Evolutionary conservation across 495 filamentous ascomycete species (phyloP), one percentile per base, ranked within the genome.

Genomic region (Penicillium egyptiacum): DNA sequence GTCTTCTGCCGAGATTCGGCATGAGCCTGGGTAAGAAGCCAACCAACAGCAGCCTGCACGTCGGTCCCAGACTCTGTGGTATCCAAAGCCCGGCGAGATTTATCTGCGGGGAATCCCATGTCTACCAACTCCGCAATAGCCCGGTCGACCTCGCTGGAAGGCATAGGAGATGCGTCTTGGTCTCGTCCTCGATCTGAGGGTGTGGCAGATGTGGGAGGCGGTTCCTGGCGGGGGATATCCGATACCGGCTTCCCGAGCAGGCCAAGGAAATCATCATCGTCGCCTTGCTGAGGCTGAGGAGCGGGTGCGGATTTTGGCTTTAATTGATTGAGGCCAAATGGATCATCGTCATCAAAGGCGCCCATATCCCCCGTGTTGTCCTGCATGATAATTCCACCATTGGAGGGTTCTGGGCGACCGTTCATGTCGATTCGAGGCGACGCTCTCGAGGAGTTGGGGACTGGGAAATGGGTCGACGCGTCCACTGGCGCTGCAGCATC

Each of bases 81-180:
- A 12, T 81, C 81, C 8, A 98, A 74, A 41, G 92, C 95, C 57
- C 84, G 78, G 56, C 81, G 83, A 22, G 95, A 84, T 56, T 90
- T 91, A 43, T 94, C 88, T 0, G 85, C 81, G 1, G 88, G 84
- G 56, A 98, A 98, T 23, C 94, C 94, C 86, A 98, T 97, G 62
- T 98, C 93, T 10, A 98, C 86, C 19, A 98, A 71, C 65, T 97
- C 91, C 1, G 91, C 92, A 53, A 98, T 82, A 4, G 91, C 91
- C 50, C 81, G 83, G 67, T 96, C 92, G 45, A 85, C 84, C 9
- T 86, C 88, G 65, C 87, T 86, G 0, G 74, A 56, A 8, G 75
- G 70, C 59, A 68, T 67, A 3, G 60, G 66, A 40, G 58, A 71
- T 43, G 26, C 57, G 72, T 54, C 76, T 14, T 73, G 78, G 26